phyloP scores from a whole-genome alignment of 352 stramenopile genomes.

The Paralagenidium karlingii region DNA sequence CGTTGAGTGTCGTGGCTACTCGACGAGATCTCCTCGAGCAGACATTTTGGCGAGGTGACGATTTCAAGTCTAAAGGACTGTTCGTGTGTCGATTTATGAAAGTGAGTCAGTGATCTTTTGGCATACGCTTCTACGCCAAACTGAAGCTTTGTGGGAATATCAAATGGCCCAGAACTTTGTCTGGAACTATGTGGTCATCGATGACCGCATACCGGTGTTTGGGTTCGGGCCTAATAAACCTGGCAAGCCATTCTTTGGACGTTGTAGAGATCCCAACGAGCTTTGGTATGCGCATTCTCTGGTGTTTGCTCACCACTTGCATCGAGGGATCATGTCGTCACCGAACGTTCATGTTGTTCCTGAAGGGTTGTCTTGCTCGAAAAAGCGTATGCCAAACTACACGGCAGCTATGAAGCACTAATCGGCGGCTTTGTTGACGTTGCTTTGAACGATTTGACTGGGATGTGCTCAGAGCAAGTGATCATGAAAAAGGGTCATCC shows the following conservation, averaged over 20 bases:
- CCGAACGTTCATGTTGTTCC: background rate
- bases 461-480: conserved; percentile 80
- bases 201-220: conserved; percentile 80
- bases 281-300: conserved; percentile 44
- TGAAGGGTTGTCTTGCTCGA: conserved; percentile 77
- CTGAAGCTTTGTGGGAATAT: background rate
- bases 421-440: conserved; percentile 87
- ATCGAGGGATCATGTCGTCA: conserved; percentile 5
- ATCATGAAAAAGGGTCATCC: conserved; percentile 75
- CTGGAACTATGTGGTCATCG: conserved; percentile 88
- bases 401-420: conserved; percentile 79
- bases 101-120: conserved; percentile 13
- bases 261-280: conserved; percentile 76
- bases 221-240: conserved; percentile 64
- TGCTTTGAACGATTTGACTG: conserved; percentile 82
- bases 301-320: conserved; percentile 1
- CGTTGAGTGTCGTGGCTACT: conserved; percentile 79
- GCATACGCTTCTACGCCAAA: too few species aligned
- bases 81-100: conserved; percentile 91
- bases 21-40: conserved; percentile 65
- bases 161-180: conserved; percentile 52
- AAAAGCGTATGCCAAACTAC: conserved; percentile 90
- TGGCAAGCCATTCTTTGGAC: conserved; percentile 76
- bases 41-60: conserved; percentile 62
- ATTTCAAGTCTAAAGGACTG: conserved; percentile 62